These are phyloP conservation scores for Xanthoceras sorbifolium DNA, from an alignment of 345 rosid genomes.

Conservation along the genomic window DNA sequence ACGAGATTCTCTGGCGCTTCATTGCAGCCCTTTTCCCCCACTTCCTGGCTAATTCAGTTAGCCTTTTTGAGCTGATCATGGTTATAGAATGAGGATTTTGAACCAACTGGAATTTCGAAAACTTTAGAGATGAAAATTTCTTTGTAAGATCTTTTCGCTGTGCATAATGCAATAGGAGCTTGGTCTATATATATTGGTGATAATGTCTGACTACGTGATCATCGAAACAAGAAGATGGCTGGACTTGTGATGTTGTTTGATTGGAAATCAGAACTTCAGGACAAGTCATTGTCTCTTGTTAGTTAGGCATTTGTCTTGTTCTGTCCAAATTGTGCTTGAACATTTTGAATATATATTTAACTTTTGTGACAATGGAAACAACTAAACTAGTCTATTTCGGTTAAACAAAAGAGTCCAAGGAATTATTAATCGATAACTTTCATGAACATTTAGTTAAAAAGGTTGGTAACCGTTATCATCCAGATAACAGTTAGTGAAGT, in stretches of 20 bases:
- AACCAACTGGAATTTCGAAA: neutral
- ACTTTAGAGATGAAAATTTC: neutral
- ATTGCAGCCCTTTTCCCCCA: conserved; percentile 18
- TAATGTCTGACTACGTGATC: conserved; percentile 7
- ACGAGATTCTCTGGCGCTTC: conserved; percentile 5
- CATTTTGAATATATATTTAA: too few relatives aligned
- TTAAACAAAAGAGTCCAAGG: neutral
- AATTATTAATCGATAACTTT: neutral
- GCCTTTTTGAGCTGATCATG: conserved; percentile 26
- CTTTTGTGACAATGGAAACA: neutral
- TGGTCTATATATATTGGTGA: neutral
- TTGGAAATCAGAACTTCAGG: neutral
- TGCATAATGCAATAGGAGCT: neutral
- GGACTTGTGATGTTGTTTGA: neutral
- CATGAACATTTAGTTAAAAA: neutral
- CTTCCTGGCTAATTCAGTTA: conserved; percentile 23
- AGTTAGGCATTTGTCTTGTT: conserved; percentile 6
- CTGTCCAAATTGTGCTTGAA: neutral
- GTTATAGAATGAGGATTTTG: neutral
- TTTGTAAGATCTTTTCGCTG: neutral
- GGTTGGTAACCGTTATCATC: neutral
- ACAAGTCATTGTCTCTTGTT: neutral
- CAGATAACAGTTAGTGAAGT: neutral
- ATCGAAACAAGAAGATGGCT: neutral
- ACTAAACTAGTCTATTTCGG: neutral